phyloP scores from a whole-genome alignment of 208 protist genomes.

The Acanthamoeba culbertsoni region DNA sequence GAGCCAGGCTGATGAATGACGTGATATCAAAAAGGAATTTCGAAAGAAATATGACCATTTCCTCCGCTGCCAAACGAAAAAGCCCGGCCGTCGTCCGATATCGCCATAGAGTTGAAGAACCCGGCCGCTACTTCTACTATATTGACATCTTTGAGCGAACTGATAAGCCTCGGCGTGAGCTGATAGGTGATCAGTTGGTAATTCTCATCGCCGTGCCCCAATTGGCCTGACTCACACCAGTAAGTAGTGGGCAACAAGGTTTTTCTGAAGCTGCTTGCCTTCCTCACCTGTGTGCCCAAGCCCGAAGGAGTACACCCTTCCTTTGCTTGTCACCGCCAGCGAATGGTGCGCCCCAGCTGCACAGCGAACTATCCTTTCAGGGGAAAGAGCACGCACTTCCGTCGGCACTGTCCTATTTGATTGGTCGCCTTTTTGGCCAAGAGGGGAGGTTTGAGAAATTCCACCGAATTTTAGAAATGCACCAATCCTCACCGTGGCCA shows the following conservation, averaged over 20 bases:
- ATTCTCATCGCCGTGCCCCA: not conserved
- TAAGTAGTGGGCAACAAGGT: not conserved
- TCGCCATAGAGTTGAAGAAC: not conserved
- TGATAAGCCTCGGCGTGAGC: not conserved
- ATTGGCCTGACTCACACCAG: not conserved
- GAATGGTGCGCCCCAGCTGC: not conserved
- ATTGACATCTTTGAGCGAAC: not conserved
- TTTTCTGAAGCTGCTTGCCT: no score
- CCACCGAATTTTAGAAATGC: not conserved
- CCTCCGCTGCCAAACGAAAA: not conserved
- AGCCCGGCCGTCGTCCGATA: not conserved
- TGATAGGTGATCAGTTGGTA: not conserved
- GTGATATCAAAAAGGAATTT: not conserved
- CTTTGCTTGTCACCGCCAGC: not conserved
- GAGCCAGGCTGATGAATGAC: not conserved
- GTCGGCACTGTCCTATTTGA: not conserved
- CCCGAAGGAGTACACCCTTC: not conserved
- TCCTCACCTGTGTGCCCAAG: no score
- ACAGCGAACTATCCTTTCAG: not conserved
- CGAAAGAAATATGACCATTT: not conserved
- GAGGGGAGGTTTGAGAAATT: not conserved
- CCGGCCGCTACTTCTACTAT: not conserved
- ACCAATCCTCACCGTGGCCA: not conserved
- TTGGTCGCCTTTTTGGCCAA: not conserved
- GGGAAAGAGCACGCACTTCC: not conserved